Evolutionary conservation across 805 yeast species (phyloP), one percentile per base, ranked within the genome.

Genomic region (Ogataea glucozyma): DNA sequence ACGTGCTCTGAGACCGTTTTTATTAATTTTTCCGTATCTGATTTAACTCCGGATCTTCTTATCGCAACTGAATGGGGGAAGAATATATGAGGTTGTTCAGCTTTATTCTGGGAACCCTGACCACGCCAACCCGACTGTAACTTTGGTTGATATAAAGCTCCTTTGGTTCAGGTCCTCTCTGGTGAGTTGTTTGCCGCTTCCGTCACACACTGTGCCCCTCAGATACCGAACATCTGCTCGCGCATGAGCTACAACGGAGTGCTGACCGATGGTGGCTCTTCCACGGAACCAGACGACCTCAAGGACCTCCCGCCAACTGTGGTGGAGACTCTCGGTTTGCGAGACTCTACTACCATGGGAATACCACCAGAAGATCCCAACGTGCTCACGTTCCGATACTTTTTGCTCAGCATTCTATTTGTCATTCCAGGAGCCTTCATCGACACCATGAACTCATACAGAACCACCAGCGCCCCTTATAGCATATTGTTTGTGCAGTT

Each of bases 401-500:
- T 67, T 38, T 32, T 68, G 4, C 54, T 67, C 20, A 58, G 70
- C 17, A 41, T 63, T 11, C 20, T 67, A 1, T 67, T 68, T 45
- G 62, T 68, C 11, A 47, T 66, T 7, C 72, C 72, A 1, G 72
- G 72, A 8, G 72, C 72, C 1, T 62, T 68, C 41, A 62, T 67
- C 14, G 70, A 64, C 41, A 66, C 70, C 0, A 54, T 67, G 58
- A 67, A 67, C 47, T 61, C 67, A 3, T 60, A 53, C 40, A 44
- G 64, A 37, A 57, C 63, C 6, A 58, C 64, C 2, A 52, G 58
- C 31, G 79, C 79, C 2, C 73, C 77, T 0, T 76, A 74, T 47
- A 71, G 77, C 22, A 72, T 76, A 17, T 66, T 75, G 41, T 73
- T 75, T 52, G 81, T 75, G 3, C 81, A 76, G 51, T 71, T 75